Percentiles rank a stretch among this genome's conserved stretches.
phyloP scores from a whole-genome alignment of 1,139 yeast species.

The Ashbya aceris region DNA sequence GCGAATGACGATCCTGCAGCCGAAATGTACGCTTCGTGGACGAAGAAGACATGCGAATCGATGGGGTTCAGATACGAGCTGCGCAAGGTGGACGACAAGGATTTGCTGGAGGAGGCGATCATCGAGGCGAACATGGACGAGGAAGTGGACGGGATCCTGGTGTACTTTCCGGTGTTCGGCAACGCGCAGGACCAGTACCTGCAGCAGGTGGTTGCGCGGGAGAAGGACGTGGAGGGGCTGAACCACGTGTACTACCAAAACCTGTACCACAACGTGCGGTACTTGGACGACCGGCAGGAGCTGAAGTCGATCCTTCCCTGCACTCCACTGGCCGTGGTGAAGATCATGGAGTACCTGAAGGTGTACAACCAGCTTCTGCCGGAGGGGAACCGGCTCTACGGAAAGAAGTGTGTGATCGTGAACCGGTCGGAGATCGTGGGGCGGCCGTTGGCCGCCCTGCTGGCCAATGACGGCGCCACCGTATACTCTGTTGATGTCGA shows the following conservation, averaged over 20 bases:
- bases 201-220: constrained; percentile 75
- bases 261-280: constrained; percentile 86
- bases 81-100: constrained; percentile 57
- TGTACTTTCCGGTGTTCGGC: constrained; percentile 96
- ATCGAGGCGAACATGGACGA: constrained; percentile 74
- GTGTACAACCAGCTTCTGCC: constrained; percentile 74
- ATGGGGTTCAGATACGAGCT: constrained; percentile 81
- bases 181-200: constrained; percentile 90
- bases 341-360: constrained; percentile 81
- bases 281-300: constrained; percentile 55
- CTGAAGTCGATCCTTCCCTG: constrained; percentile 90
- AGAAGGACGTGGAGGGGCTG: constrained; percentile 93
- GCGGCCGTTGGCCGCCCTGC: constrained; percentile 86
- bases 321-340: constrained; percentile 90
- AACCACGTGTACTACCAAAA: constrained; percentile 87
- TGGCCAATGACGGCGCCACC: constrained; percentile 96
- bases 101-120: constrained; percentile 74
- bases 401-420: constrained; percentile 81
- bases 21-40: constrained; percentile 90
- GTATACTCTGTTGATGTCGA: constrained; percentile 87
- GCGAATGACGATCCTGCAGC: constrained; percentile 96
- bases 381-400: constrained; percentile 86
- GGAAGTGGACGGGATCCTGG: constrained; percentile 83
- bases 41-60: constrained; percentile 79
- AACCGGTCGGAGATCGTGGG: constrained; percentile 96